phyloP scores from a whole-genome alignment of 73 alveolate species.

The Paramecium tetraurelia region DNA sequence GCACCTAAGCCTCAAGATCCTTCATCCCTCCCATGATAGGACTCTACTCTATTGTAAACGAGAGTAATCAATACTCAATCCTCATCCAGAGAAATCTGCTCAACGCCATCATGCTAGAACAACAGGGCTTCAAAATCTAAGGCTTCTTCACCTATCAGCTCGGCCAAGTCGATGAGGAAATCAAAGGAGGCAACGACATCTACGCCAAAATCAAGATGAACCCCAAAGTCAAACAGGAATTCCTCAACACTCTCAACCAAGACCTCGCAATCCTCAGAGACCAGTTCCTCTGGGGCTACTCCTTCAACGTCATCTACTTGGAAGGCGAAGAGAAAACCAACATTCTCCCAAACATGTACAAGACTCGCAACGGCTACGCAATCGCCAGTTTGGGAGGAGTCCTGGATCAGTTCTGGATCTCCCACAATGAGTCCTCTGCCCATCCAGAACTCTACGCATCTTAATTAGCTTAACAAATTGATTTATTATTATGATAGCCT shows the following conservation, averaged over 20 bases:
- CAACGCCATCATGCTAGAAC: background rate
- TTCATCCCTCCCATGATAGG: background rate
- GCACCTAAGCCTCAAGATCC: background rate
- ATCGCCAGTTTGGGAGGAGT: background rate
- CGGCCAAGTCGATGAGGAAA: background rate
- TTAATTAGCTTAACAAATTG: background rate
- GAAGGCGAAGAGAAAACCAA: background rate
- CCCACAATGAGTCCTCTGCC: background rate
- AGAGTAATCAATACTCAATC: background rate
- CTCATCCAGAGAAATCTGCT: background rate
- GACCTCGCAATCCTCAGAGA: background rate
- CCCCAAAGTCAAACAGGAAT: background rate
- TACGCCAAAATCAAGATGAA: background rate
- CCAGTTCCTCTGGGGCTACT: background rate
- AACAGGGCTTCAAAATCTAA: background rate
- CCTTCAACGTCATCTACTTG: background rate
- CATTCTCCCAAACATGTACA: background rate
- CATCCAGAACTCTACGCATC: background rate
- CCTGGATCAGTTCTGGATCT: background rate
- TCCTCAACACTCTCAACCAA: background rate
- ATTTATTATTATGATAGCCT: background rate
- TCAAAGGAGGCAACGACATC: background rate
- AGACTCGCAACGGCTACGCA: background rate
- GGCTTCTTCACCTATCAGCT: background rate
- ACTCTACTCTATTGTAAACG: background rate